Conservation (phyloP, 257 asterid genomes). For the Plectranthus barbatus region DNA sequence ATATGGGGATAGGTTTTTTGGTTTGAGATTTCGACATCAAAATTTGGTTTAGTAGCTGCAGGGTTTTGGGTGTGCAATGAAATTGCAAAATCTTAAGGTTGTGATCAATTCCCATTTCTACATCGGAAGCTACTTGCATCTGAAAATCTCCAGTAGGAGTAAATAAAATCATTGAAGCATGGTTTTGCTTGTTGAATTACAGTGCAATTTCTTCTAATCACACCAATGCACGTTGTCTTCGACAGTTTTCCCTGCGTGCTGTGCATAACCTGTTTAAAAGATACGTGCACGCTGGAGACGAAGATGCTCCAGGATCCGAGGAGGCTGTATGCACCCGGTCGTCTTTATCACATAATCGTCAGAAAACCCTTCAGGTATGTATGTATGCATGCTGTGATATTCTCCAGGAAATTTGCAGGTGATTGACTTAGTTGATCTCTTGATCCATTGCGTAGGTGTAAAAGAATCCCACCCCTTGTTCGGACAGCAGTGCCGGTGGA, state of each 20-base stretch:
- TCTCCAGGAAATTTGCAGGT: no score
- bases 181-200: neutral
- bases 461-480: slow-evolving; percentile 58
- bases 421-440: neutral
- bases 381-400: neutral
- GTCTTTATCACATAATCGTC: slow-evolving; percentile 87
- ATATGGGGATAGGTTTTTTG: no score
- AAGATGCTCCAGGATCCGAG: slow-evolving; percentile 94
- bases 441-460: slow-evolving; percentile 43
- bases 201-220: neutral
- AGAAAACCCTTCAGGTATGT: slow-evolving; percentile 88
- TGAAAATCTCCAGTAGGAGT: neutral
- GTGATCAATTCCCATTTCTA: neutral
- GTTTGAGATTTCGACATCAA: no score
- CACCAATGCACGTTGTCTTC: slow-evolving; percentile 14
- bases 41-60: no score
- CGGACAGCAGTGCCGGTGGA: slow-evolving; percentile 96
- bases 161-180: no score
- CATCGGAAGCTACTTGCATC: neutral
- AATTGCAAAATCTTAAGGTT: no score
- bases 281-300: slow-evolving; percentile 85
- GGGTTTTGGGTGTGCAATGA: no score
- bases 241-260: slow-evolving; percentile 90
- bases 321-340: slow-evolving; percentile 96
- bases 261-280: slow-evolving; percentile 91